Percentiles rank a stretch among this genome's conserved stretches.
phyloP scores from a whole-genome alignment of 2,329 filamentous ascomycete species.

The Colletotrichum kahawae region DNA sequence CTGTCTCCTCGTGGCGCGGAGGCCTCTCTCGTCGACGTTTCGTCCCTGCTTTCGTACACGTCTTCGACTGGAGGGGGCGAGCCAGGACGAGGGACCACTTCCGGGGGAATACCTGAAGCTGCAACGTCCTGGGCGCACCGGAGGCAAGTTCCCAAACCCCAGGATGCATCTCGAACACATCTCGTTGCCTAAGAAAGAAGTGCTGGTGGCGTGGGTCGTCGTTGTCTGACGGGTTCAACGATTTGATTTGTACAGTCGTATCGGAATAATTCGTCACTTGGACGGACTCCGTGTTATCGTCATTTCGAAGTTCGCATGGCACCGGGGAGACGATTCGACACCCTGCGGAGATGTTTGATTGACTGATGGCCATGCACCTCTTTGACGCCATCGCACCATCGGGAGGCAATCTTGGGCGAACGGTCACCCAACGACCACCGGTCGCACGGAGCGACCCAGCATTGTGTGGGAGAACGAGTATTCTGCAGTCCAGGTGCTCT shows the following conservation, averaged over 20 bases:
- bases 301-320: not conserved
- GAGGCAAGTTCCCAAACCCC: not conserved
- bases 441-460: not conserved
- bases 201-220: not conserved
- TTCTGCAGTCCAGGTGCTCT: not conserved
- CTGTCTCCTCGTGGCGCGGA: not conserved
- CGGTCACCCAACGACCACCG: not conserved
- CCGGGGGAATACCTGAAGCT: not conserved
- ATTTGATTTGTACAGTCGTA: not conserved
- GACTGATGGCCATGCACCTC: not conserved
- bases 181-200: not conserved
- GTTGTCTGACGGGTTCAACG: not conserved
- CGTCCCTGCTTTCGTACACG: not conserved
- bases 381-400: not conserved
- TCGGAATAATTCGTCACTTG: not conserved
- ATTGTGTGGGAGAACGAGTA: not conserved
- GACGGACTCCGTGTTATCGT: not conserved
- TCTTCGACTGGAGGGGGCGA: not conserved
- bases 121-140: not conserved
- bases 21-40: not conserved
- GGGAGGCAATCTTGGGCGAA: not conserved
- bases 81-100: not conserved
- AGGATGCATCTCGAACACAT: not conserved
- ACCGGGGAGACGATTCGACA: not conserved
- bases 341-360: not conserved